Evolutionary conservation across 78 protist species (phyloP), one percentile per base, ranked within the genome.

Genomic region (Tieghemostelium lacteum): DNA sequence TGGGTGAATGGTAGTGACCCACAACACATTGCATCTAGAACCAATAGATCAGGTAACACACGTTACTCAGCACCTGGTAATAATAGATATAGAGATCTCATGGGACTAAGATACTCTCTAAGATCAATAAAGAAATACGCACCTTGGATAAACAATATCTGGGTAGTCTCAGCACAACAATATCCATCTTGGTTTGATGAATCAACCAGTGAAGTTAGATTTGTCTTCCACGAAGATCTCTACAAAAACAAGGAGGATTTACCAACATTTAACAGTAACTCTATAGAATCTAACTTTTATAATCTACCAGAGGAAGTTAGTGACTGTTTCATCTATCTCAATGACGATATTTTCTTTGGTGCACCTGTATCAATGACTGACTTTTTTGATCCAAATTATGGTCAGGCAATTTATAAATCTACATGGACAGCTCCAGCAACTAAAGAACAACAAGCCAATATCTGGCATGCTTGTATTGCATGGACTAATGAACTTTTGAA

Each of bases 391-490:
- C 70, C 91, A 83, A 36, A 17, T 24, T 71, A 71, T 55, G 91
- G 91, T 28, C 91, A 83, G 42, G 91, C 91, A n/a, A 83, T 83
- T 45, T 83, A 83, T 26, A 83, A 83, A 50, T 58, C 72, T 39
- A 26, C 64, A 19, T 83, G 91, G 91, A 83, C 91, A 45, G 91
- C 91, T 29, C 91, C 91, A 54, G 75, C 55, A 42, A 14, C 70
- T 37, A 69, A 83, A 69, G 91, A 66, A 36, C 63, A 83, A 83
- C 64, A 64, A 60, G 26, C 40, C 4, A 83, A 83, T 52, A 83
- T 83, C 2, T 83, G 91, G 91, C 91, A 83, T 58, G 74, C 74
- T 66, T 78, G 88, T 78, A 78, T 78, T 36, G 78, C 76, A 19
- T 83, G 65, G 2, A 83, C 80, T 29, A 83, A 83, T 45, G 91